phyloP scores from a whole-genome alignment of 345 rosid genomes.

The Eucalyptus decipiens region DNA sequence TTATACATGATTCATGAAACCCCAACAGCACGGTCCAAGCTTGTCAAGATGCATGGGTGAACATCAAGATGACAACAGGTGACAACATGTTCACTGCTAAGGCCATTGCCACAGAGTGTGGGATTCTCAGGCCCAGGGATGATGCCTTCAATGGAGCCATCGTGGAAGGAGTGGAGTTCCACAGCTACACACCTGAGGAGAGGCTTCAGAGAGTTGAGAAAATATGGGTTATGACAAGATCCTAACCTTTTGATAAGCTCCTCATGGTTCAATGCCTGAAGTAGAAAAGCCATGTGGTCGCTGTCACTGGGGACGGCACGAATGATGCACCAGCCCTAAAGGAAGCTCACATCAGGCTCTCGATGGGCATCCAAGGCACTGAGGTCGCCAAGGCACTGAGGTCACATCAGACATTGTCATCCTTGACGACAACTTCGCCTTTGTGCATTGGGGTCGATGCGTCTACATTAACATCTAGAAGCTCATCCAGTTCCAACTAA shows the following conservation, averaged over 20 bases:
- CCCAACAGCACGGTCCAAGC: constrained; percentile 33
- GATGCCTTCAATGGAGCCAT: constrained; percentile 22
- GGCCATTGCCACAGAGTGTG: constrained; percentile 70
- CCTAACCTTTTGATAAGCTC: constrained; percentile 66
- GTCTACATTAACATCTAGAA: constrained; percentile 73
- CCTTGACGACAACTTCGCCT: too few species aligned
- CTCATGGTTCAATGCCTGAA: constrained; percentile 67
- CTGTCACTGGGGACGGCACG: constrained; percentile 62
- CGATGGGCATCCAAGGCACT: too few species aligned
- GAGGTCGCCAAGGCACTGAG: too few species aligned
- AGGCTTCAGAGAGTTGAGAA: constrained; percentile 35
- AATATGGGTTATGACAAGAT: constrained; percentile 65
- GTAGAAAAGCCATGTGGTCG: constrained; percentile 56
- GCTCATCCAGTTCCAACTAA: constrained; percentile 71
- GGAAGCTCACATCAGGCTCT: too few species aligned
- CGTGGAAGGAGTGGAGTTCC: constrained; percentile 48
- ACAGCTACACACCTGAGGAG: constrained; percentile 23
- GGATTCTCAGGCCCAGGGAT: constrained; percentile 30
- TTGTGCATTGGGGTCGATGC: constrained; percentile 23
- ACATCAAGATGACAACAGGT: constrained; percentile 69
- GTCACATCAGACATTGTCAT: too few species aligned
- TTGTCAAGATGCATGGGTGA: constrained; percentile 59
- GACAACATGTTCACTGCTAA: constrained; percentile 62
- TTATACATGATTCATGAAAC: too few species aligned
- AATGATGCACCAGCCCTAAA: neutral